Percentiles rank a stretch among this genome's conserved stretches.
These are phyloP conservation scores for Gleditsia sinensis DNA, from an alignment of 306 rosid genomes.

Conservation along the genomic window DNA sequence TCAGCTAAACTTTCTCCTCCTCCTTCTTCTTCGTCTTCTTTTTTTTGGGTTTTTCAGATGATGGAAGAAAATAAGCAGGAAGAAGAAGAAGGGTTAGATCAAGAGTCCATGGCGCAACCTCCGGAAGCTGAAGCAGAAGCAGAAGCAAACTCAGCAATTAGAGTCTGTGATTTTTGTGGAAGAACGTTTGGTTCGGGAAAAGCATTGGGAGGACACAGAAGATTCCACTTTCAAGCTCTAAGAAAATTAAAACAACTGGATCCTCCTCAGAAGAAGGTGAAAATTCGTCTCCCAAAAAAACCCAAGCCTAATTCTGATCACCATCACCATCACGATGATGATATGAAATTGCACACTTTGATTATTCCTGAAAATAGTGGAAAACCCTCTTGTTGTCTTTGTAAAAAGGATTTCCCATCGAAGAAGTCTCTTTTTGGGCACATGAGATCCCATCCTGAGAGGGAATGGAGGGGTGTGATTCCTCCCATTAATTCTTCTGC, in stretches of 20 bases:
- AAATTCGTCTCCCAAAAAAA: background rate
- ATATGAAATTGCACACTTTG: background rate
- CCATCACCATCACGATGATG: background rate
- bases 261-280: slow-evolving; percentile 16
- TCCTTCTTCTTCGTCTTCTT: too few relatives aligned
- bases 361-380: background rate
- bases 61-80: background rate
- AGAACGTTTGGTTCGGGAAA: slow-evolving; percentile 27
- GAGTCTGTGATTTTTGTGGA: slow-evolving; percentile 33
- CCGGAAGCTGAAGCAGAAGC: background rate
- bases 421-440: slow-evolving; percentile 26
- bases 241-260: background rate
- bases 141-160: background rate
- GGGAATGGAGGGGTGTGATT: slow-evolving; percentile 41
- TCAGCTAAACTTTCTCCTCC: too few relatives aligned
- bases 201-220: slow-evolving; percentile 43
- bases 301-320: background rate
- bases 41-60: background rate
- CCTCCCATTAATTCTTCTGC: slow-evolving; percentile 9
- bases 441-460: slow-evolving; percentile 32
- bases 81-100: background rate
- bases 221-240: slow-evolving; percentile 23
- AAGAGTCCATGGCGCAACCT: too few relatives aligned
- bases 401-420: slow-evolving; percentile 6
- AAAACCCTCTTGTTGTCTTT: background rate